Conservation (phyloP, 202 grass and related monocot genomes). For the Thinopyrum obtusiflorum region DNA sequence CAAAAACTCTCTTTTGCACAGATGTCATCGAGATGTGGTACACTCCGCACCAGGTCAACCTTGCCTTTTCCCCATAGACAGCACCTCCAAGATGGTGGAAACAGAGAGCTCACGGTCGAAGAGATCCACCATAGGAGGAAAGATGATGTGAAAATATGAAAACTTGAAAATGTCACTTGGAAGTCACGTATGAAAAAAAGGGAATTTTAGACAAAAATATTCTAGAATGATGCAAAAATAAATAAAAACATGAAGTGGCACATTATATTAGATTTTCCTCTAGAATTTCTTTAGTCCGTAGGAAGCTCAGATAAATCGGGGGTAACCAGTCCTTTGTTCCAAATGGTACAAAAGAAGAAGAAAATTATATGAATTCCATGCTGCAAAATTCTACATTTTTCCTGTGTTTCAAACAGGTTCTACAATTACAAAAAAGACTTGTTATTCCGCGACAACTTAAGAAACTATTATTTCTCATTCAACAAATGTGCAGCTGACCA, state of each 20-base stretch:
- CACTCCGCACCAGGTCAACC: not conserved
- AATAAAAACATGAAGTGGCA: not conserved
- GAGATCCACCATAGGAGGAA: not conserved
- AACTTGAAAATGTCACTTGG: not conserved
- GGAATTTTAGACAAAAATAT: not conserved
- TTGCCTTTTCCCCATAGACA: not conserved
- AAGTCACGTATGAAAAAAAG: not conserved
- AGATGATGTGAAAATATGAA: not conserved
- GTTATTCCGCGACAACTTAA: too few species aligned
- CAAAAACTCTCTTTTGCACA: not conserved
- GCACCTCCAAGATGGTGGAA: not conserved
- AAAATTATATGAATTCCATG: not conserved
- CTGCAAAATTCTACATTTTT: not conserved
- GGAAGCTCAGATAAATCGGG: not conserved
- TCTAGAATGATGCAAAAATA: not conserved
- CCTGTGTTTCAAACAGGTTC: not conserved
- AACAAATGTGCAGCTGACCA: too few species aligned
- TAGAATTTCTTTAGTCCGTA: not conserved
- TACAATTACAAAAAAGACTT: not conserved
- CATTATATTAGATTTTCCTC: not conserved
- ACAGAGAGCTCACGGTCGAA: not conserved
- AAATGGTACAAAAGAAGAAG: not conserved
- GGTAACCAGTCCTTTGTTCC: not conserved
- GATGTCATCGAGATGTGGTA: not conserved
- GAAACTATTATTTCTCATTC: too few species aligned